Evolutionary conservation across 2,329 filamentous ascomycete genomes (phyloP), one percentile per base, ranked within the genome.

Genomic region (Teratosphaeria zuluensis): DNA sequence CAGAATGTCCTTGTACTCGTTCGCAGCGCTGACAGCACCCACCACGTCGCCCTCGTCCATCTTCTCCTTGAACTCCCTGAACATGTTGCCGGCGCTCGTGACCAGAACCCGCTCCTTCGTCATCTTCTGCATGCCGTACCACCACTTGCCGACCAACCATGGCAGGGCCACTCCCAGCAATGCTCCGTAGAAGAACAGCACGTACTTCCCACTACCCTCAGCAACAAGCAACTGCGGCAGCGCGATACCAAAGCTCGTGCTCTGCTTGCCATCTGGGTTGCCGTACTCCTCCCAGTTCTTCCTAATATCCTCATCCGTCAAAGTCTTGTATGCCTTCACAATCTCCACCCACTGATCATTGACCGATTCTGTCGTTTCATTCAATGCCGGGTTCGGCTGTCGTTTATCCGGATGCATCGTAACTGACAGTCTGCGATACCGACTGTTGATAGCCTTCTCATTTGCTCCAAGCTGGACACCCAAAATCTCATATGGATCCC

Each of bases 251-350:
- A 99, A 97, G 76, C 91, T 96, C 76, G 92, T 94, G 73, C 91
- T 92, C 77, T 99, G 94, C 81, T 96, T 97, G 71, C 94, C 94
- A 72, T 99, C 94, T 6, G 94, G 94, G 74, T 99, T 91, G 58
- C 94, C 94, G 69, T 88, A 99, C 74, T 95, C 89, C 56, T 96
- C 86, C 75, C 89, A 99, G 78, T 99, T 99, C 77, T 95, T 95
- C 70, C 94, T 89, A 61, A 97, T 83, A 51, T 97, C 94, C 76
- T 99, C 95, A 71, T 99, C 94, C 4, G 95, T 99, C 54, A 99
- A 83, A 3, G 94, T 88, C 76, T 99, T 96, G 82, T 96, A 99
- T 6, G 94, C 94, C 78, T 99, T 99, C 66, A 90, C 94, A 68
- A 97, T 84, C 70, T 97, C 92, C 58, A 97, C 91, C 77, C 94